Conservation (phyloP, 805 yeast genomes). For the Saturnispora gosingensis region DNA sequence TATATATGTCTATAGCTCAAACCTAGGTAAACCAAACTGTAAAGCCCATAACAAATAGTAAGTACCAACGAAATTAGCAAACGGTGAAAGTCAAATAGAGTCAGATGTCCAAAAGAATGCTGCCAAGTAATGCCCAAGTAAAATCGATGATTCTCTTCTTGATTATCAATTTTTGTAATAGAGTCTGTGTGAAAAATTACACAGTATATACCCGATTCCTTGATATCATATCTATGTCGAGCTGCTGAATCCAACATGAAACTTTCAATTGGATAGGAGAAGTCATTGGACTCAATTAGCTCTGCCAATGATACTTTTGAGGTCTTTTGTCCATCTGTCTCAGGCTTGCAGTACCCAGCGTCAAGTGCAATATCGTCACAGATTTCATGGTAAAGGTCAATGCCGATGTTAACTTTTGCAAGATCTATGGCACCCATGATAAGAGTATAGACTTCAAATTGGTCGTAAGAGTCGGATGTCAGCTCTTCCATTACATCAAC, state of each 20-base stretch:
- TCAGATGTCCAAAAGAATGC: slow-evolving; percentile 25
- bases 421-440: slow-evolving; percentile 21
- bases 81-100: slow-evolving; percentile 23
- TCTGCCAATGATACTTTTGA: slow-evolving; percentile 14
- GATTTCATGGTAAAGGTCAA: slow-evolving; percentile 20
- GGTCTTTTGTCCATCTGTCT: slow-evolving; percentile 10
- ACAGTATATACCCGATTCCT: slow-evolving; percentile 22
- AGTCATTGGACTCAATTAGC: slow-evolving; percentile 13
- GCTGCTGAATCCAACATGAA: slow-evolving; percentile 7
- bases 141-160: not conserved
- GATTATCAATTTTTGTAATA: slow-evolving; percentile 5
- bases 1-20: slow-evolving; percentile 13
- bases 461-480: not conserved
- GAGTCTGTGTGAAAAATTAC: slow-evolving; percentile 16
- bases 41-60: slow-evolving; percentile 15
- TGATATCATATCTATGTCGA: slow-evolving; percentile 14
- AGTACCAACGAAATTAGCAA: slow-evolving; percentile 19
- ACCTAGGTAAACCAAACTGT: slow-evolving; percentile 12
- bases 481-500: not conserved
- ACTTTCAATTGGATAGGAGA: slow-evolving; percentile 15
- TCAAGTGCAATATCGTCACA: slow-evolving; percentile 26
- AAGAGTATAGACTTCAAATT: slow-evolving; percentile 15
- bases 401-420: slow-evolving; percentile 18
- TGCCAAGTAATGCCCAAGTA: slow-evolving; percentile 15
- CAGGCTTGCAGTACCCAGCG: slow-evolving; percentile 18